Conservation (phyloP, 106 monocot genomes). For the Gastrodia elata region DNA sequence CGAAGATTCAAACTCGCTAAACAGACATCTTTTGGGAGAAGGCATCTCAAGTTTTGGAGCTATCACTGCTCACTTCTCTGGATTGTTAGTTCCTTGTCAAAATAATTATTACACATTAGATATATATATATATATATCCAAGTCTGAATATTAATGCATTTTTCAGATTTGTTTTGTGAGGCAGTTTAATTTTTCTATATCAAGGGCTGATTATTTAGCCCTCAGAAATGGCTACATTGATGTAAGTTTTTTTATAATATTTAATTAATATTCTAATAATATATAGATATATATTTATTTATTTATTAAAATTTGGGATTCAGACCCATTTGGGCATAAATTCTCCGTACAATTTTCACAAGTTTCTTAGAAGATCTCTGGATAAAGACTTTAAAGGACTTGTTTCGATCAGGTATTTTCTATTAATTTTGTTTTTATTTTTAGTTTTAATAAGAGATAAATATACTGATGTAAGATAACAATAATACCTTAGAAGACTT, state of each 20-base stretch:
- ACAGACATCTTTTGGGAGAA: slow-evolving; percentile 42
- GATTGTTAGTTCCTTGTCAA: slow-evolving; percentile 27
- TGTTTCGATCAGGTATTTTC: slow-evolving; percentile 26
- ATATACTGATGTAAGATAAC: too few species aligned
- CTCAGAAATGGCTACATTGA: slow-evolving; percentile 41
- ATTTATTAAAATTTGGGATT: too few species aligned
- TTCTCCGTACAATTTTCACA: slow-evolving; percentile 28
- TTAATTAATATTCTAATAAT: background rate
- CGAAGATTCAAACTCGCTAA: slow-evolving; percentile 32
- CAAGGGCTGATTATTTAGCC: slow-evolving; percentile 43
- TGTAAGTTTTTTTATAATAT: slow-evolving; percentile 9
- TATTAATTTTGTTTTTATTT: background rate
- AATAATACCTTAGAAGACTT: too few species aligned
- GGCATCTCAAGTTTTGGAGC: slow-evolving; percentile 41
- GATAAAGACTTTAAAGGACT: slow-evolving; percentile 36
- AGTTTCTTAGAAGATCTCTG: slow-evolving; percentile 34
- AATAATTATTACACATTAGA: background rate
- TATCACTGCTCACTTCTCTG: slow-evolving; percentile 20
- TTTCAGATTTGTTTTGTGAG: slow-evolving; percentile 33
- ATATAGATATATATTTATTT: background rate
- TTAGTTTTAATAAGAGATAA: too few species aligned
- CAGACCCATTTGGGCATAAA: slow-evolving; percentile 21
- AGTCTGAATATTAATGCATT: background rate
- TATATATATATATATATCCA: background rate
- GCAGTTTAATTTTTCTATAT: slow-evolving; percentile 23